These are phyloP conservation scores for Hymenoscyphus infarciens DNA, from an alignment of 2,329 filamentous ascomycete species.

Conservation along the genomic window DNA sequence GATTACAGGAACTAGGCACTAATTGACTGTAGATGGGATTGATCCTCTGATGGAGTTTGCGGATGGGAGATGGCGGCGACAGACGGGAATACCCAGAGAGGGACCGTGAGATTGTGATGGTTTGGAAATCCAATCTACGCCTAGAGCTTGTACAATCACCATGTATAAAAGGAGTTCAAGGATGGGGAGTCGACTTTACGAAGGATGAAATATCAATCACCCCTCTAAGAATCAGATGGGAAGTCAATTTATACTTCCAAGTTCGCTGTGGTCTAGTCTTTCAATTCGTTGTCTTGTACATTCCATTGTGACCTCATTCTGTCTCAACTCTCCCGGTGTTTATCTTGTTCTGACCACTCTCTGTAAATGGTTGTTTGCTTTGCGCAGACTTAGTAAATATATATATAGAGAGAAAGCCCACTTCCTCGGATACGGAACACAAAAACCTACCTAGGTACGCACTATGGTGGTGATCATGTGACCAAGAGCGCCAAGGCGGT, in stretches of 20 bases:
- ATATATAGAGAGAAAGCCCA: too few species aligned
- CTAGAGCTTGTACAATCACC: neutral
- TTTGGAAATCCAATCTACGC: neutral
- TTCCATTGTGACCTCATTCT: neutral
- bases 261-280: too few species aligned
- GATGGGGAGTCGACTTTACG: neutral
- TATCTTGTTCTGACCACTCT: too few species aligned
- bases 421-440: too few species aligned
- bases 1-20: slow-evolving; percentile 6
- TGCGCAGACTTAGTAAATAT: too few species aligned
- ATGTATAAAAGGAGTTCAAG: slow-evolving; percentile 6
- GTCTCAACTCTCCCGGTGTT: too few species aligned
- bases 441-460: too few species aligned
- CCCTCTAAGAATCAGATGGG: neutral
- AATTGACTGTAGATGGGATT: slow-evolving; percentile 34
- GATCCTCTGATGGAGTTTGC: slow-evolving; percentile 12
- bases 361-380: too few species aligned
- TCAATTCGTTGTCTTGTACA: neutral
- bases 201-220: slow-evolving; percentile 1
- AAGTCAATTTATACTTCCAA: neutral
- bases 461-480: neutral
- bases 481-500: neutral
- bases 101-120: neutral
- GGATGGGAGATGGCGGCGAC: neutral
- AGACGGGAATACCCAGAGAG: neutral